Evolutionary conservation across 2,329 filamentous ascomycete species (phyloP).

Genomic region (Blumeria graminis): DNA sequence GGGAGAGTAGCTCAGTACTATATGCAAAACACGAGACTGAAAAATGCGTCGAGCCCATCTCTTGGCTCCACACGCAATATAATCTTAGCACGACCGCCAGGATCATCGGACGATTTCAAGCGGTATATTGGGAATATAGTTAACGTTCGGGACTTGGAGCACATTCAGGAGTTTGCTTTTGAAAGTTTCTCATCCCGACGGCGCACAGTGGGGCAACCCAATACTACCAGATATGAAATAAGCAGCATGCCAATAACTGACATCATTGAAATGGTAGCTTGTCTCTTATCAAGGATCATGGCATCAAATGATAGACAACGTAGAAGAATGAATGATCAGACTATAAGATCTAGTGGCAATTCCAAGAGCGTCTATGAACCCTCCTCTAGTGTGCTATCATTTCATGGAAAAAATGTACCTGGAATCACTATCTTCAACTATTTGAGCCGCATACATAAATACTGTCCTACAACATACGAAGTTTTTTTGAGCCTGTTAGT

Average conservation of each 20-base stretch:
- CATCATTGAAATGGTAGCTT: slow-evolving; percentile 97
- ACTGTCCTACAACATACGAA: slow-evolving; percentile 95
- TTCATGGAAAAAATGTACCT: slow-evolving; percentile 94
- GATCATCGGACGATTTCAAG: slow-evolving; percentile 17
- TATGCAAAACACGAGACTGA: slow-evolving; percentile 3
- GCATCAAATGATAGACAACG: slow-evolving; percentile 90
- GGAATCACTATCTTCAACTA: slow-evolving; percentile 95
- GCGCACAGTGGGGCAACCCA: too few relatives aligned
- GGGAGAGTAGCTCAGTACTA: slow-evolving; percentile 2
- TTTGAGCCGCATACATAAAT: slow-evolving; percentile 87
- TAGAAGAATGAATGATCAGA: slow-evolving; percentile 60
- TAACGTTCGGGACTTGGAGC: slow-evolving; percentile 66
- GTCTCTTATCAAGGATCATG: slow-evolving; percentile 87
- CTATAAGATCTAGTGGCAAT: slow-evolving; percentile 21
- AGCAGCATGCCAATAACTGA: slow-evolving; percentile 93
- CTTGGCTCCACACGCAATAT: slow-evolving; percentile 3
- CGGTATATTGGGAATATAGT: slow-evolving; percentile 26
- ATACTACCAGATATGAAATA: slow-evolving; percentile 48
- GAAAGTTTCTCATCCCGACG: slow-evolving; percentile 38
- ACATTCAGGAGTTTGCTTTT: slow-evolving; percentile 71
- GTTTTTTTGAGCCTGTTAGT: slow-evolving; percentile 88
- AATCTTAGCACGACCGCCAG: slow-evolving; percentile 10
- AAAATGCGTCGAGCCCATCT: slow-evolving; percentile 3
- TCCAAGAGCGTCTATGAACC: slow-evolving; percentile 34
- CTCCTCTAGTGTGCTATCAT: slow-evolving; percentile 61